These are phyloP conservation scores for Inonotus hispidus DNA, from an alignment of 1,284 basidiomycete species.

Conservation along the genomic window DNA sequence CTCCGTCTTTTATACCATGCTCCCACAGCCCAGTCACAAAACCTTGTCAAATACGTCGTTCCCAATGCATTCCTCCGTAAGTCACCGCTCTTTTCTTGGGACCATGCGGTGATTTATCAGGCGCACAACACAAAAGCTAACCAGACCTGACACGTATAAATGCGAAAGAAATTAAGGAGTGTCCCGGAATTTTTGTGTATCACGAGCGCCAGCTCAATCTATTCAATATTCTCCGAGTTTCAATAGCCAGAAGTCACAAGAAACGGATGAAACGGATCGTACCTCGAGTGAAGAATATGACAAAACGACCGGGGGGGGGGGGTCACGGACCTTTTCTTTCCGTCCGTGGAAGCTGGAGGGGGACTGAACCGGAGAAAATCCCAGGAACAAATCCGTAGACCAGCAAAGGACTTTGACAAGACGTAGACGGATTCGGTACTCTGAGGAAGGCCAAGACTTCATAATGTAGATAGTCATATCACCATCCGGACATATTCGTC, in stretches of 20 bases:
- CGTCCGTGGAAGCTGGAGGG: too few species aligned
- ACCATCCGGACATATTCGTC: neutral
- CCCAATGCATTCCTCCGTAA: neutral
- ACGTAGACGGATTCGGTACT: too few species aligned
- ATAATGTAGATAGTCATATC: neutral
- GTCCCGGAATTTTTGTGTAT: neutral
- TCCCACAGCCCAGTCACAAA: neutral
- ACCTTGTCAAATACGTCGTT: neutral
- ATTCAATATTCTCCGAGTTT: neutral
- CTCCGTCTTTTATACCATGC: neutral
- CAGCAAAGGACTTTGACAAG: too few species aligned
- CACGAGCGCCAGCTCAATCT: neutral
- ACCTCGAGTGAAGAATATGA: too few species aligned
- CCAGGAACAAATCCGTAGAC: too few species aligned
- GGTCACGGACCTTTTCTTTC: too few species aligned
- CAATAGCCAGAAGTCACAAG: neutral
- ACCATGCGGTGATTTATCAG: neutral
- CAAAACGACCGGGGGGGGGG: too few species aligned
- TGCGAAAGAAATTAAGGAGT: neutral
- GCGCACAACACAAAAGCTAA: neutral
- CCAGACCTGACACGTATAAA: slow-evolving; percentile 1
- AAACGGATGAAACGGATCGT: neutral
- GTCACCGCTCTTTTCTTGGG: neutral
- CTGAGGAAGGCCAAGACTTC: neutral
- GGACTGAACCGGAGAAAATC: too few species aligned